Percentiles rank a stretch among this genome's conserved stretches.
Conservation (phyloP, 1,284 basidiomycete genomes). For the Dichomitus squalens region DNA sequence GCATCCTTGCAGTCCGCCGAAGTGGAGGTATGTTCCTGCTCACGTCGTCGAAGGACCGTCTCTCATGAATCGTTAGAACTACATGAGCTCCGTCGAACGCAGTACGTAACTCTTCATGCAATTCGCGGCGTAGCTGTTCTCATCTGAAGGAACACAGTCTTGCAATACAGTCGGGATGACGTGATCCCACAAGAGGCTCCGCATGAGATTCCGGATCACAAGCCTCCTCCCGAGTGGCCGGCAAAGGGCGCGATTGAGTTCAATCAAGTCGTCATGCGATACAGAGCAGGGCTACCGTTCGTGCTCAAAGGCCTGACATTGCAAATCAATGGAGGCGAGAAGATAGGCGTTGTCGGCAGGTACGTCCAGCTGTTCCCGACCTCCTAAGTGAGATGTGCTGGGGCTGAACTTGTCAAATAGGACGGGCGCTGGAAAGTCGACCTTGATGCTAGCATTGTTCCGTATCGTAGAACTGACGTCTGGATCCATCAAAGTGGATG, state of each 20-base stretch:
- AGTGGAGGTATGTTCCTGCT: conserved; percentile 51
- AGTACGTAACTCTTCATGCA: conserved; percentile 34
- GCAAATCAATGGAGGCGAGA: conserved; percentile 68
- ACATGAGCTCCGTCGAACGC: conserved; percentile 78
- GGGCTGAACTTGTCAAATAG: conserved; percentile 32
- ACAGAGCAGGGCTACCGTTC: conserved; percentile 57
- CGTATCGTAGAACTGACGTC: conserved; percentile 58
- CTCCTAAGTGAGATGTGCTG: neutral
- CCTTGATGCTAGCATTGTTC: conserved; percentile 53
- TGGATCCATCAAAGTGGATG: conserved; percentile 69
- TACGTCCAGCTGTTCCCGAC: conserved; percentile 11
- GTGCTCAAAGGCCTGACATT: conserved; percentile 62
- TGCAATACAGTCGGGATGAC: conserved; percentile 61
- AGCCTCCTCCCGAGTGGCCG: conserved; percentile 58
- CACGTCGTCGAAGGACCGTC: neutral
- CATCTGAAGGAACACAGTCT: conserved; percentile 37
- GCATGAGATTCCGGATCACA: conserved; percentile 55
- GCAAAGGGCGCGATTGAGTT: conserved; percentile 52
- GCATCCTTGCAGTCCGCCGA: conserved; percentile 51
- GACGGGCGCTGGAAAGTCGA: conserved; percentile 80
- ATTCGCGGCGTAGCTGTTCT: too few relatives aligned
- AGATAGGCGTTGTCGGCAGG: conserved; percentile 76
- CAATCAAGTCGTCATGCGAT: conserved; percentile 56
- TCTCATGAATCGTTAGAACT: conserved; percentile 45
- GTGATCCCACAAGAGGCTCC: conserved; percentile 66